Evolutionary conservation across 2,329 filamentous ascomycete species (phyloP), one percentile per base, ranked within the genome.

Genomic region (Colletotrichum sp.): DNA sequence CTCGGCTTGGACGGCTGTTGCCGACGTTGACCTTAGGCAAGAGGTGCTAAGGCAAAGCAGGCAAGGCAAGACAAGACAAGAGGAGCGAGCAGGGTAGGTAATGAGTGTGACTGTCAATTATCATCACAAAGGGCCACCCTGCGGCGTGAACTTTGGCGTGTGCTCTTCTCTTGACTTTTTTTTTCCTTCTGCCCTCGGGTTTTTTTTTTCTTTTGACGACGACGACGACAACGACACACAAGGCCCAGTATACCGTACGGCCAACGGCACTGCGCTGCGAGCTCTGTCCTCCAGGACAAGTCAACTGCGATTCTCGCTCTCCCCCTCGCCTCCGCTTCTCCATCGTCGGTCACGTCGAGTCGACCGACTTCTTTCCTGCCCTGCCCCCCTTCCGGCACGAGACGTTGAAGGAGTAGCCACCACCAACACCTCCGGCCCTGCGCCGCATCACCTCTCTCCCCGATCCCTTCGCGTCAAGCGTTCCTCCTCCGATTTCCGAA

Each of bases 81-180:
- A 73, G 43, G 34, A 57, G 70, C 59, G 58, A 63, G 66, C 33
- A 33, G 61, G 47, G 55, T 51, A 47, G 67, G 62, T 55, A 66
- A 62, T 71, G 68, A 63, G 47, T 57, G 47, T 57, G 68, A 73
- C 67, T 73, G 71, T 66, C 62, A 73, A 51, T 68, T 62, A 73
- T 73, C 71, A 73, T 73, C 71, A 73, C 71, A 73, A 73, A 73
- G 71, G 71, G 71, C 62, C 62, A 70, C 61, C 67, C 71, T 73
- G 71, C 71, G 70, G 58, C 70, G 66, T 72, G 51, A 64, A 73
- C 71, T 71, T 71, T 73, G 68, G 54, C 61, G 54, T 71, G 54
- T 54, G 68, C 38, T 18, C 12, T 71, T 73, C 43, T 43, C 62
- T 62, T 47, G 31, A 36, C 27, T 43, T 16, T 70, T 61, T 61